Percentiles rank a stretch among this genome's conserved stretches.
Conservation (phyloP, 768 basidiomycete species). For the Mycena vitilis region DNA sequence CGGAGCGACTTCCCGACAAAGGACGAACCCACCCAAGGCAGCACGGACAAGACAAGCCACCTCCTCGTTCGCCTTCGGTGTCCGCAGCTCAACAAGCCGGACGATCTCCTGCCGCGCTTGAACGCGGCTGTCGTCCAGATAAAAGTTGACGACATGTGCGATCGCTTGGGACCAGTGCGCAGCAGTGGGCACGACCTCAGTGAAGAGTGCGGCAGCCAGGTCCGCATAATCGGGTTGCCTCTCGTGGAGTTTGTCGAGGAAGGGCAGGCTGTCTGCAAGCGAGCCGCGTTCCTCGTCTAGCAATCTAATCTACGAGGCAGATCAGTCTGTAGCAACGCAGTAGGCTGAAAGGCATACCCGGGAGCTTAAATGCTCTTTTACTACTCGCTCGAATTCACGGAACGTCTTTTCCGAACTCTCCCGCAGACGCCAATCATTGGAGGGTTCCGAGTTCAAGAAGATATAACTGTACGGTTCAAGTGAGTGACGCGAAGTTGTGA, state of each 20-base stretch:
- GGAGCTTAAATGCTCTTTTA: conserved; percentile 46
- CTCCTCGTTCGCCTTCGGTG: conserved; percentile 40
- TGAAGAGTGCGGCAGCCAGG: conserved; percentile 63
- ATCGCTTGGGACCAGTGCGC: conserved; percentile 67
- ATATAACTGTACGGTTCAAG: conserved; percentile 50
- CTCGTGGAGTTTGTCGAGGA: conserved; percentile 46
- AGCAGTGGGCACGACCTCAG: conserved; percentile 66
- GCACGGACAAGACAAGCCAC: conserved; percentile 59
- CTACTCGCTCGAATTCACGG: conserved; percentile 42
- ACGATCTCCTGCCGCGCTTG: conserved; percentile 55
- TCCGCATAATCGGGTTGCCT: conserved; percentile 42
- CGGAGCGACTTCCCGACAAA: neutral
- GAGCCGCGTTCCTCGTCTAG: conserved; percentile 25
- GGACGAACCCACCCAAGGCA: conserved; percentile 55
- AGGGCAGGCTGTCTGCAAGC: conserved; percentile 40
- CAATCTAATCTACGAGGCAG: conserved; percentile 15
- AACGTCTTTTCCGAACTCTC: conserved; percentile 51
- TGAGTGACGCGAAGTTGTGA: conserved; percentile 1
- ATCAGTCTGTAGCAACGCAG: neutral
- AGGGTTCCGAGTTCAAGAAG: conserved; percentile 57
- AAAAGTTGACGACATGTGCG: conserved; percentile 70
- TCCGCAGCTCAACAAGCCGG: conserved; percentile 43
- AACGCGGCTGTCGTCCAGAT: conserved; percentile 54
- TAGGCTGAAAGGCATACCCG: conserved; percentile 34
- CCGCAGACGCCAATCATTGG: conserved; percentile 60